phyloP scores from a whole-genome alignment of 306 rosid species.

The Ceratonia siliqua region DNA sequence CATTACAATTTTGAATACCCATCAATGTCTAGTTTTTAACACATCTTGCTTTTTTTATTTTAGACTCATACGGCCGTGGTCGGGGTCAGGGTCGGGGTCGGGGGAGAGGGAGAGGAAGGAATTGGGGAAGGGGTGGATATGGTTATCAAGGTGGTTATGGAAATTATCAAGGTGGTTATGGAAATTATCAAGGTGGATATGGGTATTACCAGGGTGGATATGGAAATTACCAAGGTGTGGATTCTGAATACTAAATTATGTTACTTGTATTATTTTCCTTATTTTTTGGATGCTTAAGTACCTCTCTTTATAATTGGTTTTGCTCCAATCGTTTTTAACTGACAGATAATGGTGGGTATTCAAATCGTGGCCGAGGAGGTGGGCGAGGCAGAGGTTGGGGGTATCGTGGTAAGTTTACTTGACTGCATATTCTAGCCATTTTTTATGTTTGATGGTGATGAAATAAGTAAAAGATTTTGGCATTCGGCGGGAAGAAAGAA shows the following conservation, averaged over 20 bases:
- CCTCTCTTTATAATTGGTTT: not conserved
- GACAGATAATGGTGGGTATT: conserved; percentile 78
- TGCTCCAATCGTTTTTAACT: not conserved
- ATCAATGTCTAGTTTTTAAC: conserved; percentile 14
- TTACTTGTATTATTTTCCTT: not conserved
- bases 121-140: conserved; percentile 87
- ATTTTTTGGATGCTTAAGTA: too few species aligned
- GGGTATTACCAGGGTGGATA: conserved; percentile 58
- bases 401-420: conserved; percentile 63
- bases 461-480: not conserved
- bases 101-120: conserved; percentile 92
- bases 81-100: conserved; percentile 62
- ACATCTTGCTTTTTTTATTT: conserved; percentile 24
- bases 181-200: conserved; percentile 37
- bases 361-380: conserved; percentile 81
- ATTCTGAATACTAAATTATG: conserved; percentile 6
- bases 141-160: conserved; percentile 70
- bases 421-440: not conserved
- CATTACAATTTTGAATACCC: not conserved
- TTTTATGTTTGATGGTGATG: not conserved
- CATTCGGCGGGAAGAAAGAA: not conserved
- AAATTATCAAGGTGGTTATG: conserved; percentile 52
- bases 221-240: conserved; percentile 57
- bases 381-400: conserved; percentile 88
- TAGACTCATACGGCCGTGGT: conserved; percentile 88